A percentile compares a stretch with the other conserved stretches of the same genome.
phyloP scores from a whole-genome alignment of 1,284 basidiomycete genomes.

The Phaffia rhodozyma region DNA sequence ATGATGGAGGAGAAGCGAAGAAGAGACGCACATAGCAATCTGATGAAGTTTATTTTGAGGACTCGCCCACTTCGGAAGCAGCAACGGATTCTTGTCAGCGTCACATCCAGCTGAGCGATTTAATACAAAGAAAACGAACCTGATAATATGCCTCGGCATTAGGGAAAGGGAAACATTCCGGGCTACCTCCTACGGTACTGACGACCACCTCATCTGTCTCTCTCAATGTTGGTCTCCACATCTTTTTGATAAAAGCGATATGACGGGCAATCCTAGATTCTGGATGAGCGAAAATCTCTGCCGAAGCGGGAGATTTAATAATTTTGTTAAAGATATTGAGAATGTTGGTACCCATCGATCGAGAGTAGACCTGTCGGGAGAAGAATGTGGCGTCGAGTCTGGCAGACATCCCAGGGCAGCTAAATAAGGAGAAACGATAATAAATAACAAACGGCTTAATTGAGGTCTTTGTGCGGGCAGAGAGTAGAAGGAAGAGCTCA shows the following conservation, averaged over 20 bases:
- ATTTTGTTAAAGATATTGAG: too few relatives aligned
- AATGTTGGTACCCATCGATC: too few relatives aligned
- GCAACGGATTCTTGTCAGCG: conserved; percentile 13
- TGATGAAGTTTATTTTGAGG: conserved; percentile 28
- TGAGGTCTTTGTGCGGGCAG: background rate
- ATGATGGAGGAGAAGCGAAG: background rate
- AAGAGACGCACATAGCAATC: conserved; percentile 29
- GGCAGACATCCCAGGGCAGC: background rate
- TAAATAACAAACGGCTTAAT: background rate
- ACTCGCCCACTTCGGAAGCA: conserved; percentile 41
- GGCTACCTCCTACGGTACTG: conserved; percentile 60
- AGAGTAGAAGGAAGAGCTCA: background rate
- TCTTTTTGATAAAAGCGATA: conserved; percentile 20
- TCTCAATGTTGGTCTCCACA: conserved; percentile 28
- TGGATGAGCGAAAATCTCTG: too few relatives aligned
- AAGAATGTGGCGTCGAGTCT: conserved; percentile 50
- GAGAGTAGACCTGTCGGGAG: conserved; percentile 60
- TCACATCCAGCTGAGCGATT: conserved; percentile 23
- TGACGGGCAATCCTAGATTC: background rate
- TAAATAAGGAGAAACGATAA: background rate
- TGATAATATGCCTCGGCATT: conserved; percentile 68
- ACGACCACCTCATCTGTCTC: conserved; percentile 49
- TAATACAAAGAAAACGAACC: conserved; percentile 19
- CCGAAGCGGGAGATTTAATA: too few relatives aligned
- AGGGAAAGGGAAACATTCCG: conserved; percentile 67